A percentile compares a stretch with the other conserved stretches of the same genome.
Conservation (phyloP, 2,329 filamentous ascomycete genomes). For the Aspergillus puulaauensis region DNA sequence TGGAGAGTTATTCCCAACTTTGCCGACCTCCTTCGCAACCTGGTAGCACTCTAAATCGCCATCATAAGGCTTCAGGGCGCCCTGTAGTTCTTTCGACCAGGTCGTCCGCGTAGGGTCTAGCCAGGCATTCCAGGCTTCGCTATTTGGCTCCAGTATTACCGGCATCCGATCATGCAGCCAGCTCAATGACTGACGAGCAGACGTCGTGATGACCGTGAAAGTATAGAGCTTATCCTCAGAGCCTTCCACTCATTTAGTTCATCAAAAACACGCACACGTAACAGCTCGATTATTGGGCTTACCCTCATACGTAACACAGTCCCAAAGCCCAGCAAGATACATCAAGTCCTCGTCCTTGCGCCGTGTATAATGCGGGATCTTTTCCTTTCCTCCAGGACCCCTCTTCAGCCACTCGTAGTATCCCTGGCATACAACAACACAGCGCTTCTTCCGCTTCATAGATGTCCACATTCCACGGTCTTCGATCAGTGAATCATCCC, state of each 20-base stretch:
- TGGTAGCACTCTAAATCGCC: slow-evolving; percentile 82
- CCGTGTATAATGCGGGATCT: slow-evolving; percentile 80
- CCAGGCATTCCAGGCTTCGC: slow-evolving; percentile 70
- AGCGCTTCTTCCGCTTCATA: slow-evolving; percentile 88
- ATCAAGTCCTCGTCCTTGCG: slow-evolving; percentile 79
- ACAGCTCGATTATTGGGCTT: slow-evolving; percentile 2
- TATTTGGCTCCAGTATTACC: slow-evolving; percentile 78
- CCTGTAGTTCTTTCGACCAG: slow-evolving; percentile 79
- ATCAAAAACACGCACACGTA: not conserved
- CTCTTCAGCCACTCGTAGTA: slow-evolving; percentile 97
- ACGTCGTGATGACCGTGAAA: slow-evolving; percentile 91
- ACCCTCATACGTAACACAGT: slow-evolving; percentile 80
- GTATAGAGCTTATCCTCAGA: slow-evolving; percentile 73
- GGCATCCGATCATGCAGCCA: slow-evolving; percentile 97
- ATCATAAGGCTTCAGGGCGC: slow-evolving; percentile 72
- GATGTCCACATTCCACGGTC: slow-evolving; percentile 83
- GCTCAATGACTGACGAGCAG: slow-evolving; percentile 75
- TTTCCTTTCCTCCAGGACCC: slow-evolving; percentile 68
- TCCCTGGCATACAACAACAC: slow-evolving; percentile 82
- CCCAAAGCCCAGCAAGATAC: slow-evolving; percentile 91
- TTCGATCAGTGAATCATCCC: slow-evolving; percentile 77
- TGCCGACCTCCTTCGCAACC: slow-evolving; percentile 85
- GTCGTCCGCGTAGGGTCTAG: slow-evolving; percentile 69
- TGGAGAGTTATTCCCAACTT: slow-evolving; percentile 87
- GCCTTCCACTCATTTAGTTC: slow-evolving; percentile 40